These are phyloP conservation scores for Pseudodiploospora longispora DNA, from an alignment of 2,329 filamentous ascomycete genomes.

Conservation along the genomic window DNA sequence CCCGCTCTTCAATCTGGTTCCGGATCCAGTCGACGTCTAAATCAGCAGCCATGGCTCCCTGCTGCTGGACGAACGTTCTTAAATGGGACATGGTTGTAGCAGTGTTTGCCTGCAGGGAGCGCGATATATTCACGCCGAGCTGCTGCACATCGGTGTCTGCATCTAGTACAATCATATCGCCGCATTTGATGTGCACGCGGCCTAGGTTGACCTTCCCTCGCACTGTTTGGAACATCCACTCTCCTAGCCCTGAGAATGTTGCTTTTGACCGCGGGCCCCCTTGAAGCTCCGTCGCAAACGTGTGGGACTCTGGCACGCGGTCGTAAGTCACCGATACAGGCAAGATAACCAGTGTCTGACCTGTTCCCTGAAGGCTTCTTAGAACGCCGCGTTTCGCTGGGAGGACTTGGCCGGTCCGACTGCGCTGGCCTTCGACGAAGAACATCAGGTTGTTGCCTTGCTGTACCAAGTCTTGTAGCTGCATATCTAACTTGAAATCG, in stretches of 20 bases:
- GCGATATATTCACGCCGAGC: too few species aligned
- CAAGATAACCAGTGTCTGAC: neutral
- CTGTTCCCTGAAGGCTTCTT: neutral
- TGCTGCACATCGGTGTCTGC: neutral
- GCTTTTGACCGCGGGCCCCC: too few species aligned
- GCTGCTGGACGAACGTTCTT: too few species aligned
- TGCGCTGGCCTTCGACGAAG: neutral
- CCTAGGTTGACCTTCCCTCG: neutral
- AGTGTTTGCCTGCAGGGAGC: too few species aligned
- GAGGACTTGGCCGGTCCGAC: neutral
- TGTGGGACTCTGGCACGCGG: neutral
- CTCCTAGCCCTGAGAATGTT: too few species aligned
- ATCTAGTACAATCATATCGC: neutral
- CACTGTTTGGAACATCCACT: neutral
- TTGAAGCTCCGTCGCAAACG: too few species aligned
- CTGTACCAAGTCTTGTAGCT: neutral
- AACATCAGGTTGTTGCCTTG: neutral
- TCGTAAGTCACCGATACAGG: conserved; percentile 1
- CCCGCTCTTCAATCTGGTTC: too few species aligned
- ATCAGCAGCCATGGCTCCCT: too few species aligned
- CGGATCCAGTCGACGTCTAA: too few species aligned
- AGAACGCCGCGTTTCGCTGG: neutral
- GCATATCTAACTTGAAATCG: neutral
- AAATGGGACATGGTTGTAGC: too few species aligned
- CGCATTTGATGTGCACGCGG: conserved; percentile 1